Conservation (phyloP, 225 moss, liverwort and hornwort species). For the Bryum argenteum region DNA sequence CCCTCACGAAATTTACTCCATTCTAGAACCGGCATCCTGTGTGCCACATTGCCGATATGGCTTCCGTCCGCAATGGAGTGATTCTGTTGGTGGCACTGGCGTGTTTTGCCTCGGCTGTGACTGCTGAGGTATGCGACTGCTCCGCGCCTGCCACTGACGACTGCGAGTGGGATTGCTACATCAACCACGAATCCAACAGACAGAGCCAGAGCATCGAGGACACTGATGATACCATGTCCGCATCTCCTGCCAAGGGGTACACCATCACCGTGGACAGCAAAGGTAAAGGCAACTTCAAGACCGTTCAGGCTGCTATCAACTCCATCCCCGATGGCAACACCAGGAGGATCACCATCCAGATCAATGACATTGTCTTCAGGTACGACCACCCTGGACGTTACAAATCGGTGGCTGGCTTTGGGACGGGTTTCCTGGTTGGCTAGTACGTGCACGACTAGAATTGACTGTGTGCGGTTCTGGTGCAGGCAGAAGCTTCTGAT, state of each 20-base stretch:
- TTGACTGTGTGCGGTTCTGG: too few relatives aligned
- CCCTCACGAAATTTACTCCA: too few relatives aligned
- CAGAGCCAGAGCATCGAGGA: background rate
- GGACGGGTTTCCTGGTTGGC: too few relatives aligned
- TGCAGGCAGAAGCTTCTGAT: background rate
- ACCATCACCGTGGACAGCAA: conserved; percentile 6
- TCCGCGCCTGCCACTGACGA: background rate
- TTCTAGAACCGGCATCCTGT: too few relatives aligned
- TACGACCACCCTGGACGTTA: background rate
- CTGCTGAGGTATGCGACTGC: background rate
- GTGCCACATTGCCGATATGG: conserved; percentile 13
- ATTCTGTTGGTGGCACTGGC: background rate
- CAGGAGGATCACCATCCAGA: conserved; percentile 1
- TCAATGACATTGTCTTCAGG: conserved; percentile 12
- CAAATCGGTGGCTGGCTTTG: background rate
- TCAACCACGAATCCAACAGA: rapidly evolving
- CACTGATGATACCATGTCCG: background rate
- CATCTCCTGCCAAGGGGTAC: background rate
- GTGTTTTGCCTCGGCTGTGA: background rate
- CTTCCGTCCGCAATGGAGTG: background rate
- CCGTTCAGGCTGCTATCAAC: conserved; percentile 3
- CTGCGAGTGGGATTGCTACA: conserved; percentile 2
- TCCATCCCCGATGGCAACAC: background rate
- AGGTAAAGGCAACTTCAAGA: conserved; percentile 11
- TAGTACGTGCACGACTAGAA: too few relatives aligned